A percentile compares a stretch with the other conserved stretches of the same genome.
Evolutionary conservation across 2,329 filamentous ascomycete genomes (phyloP).

Genomic region (Drechslerella stenobrocha): DNA sequence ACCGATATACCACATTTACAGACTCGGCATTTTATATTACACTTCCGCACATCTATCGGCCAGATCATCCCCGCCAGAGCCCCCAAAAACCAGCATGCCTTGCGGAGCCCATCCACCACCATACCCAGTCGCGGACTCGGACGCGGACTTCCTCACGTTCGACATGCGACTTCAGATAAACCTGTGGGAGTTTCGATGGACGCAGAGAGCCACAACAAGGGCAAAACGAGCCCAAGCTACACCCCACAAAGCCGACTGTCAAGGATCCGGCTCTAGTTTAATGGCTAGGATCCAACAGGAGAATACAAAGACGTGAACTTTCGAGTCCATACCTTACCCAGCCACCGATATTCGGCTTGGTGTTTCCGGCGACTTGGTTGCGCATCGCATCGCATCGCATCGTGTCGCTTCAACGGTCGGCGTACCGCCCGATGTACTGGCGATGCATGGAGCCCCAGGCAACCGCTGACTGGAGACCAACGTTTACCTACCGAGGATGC

Average conservation of each 20-base stretch:
- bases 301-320: conserved; percentile 6
- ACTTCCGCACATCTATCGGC: too few relatives aligned
- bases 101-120: conserved; percentile 40
- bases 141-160: conserved; percentile 35
- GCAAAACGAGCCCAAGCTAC: background rate
- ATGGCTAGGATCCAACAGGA: conserved; percentile 22
- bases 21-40: too few relatives aligned
- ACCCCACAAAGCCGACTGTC: too few relatives aligned
- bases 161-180: conserved; percentile 27
- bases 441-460: too few relatives aligned
- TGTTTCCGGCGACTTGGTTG: background rate
- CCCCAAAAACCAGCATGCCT: conserved; percentile 7
- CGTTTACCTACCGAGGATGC: too few relatives aligned
- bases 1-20: too few relatives aligned
- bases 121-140: conserved; percentile 30
- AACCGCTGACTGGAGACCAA: too few relatives aligned
- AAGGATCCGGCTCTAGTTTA: too few relatives aligned
- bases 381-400: too few relatives aligned
- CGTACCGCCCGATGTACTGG: too few relatives aligned
- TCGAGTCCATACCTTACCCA: background rate
- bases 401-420: too few relatives aligned
- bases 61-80: too few relatives aligned
- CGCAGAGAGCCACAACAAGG: conserved; percentile 11
- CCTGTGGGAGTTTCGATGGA: conserved; percentile 41
- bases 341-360: background rate